Evolutionary conservation across 345 rosid species (phyloP), one percentile per base, ranked within the genome.

Genomic region (Corchorus capsularis): DNA sequence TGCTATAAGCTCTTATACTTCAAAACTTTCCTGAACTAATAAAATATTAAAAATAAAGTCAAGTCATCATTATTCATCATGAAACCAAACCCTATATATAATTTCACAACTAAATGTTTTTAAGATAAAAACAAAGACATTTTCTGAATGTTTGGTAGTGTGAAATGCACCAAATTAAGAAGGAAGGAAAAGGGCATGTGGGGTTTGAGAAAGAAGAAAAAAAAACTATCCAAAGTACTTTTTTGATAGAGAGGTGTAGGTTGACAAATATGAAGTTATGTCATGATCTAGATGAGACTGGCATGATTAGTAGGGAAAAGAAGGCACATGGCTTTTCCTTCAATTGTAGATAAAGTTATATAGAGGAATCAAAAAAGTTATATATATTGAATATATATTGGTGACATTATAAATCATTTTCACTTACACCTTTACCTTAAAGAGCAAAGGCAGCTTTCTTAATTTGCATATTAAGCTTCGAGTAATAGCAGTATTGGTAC

Each of bases 291-390:
- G 83, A 75, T 63, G 79, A 82, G 84, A 78, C 32, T 64, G 75
- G 80, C 66, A 77, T 83, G 56, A 81, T 81, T 74, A 69, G 77
- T 73, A 61, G 80, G 78, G 82, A 60, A 74, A 78, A 75, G 49
- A 57, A 74, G 37, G 87, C 87, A 86, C 86, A 84, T 86, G 86
- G 82, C 68, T 82, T 37, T 60, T 62, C 78, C 55, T 43, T 61
- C 9, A n/a, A 41, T 17, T 13, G 20, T 34, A 60, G 75, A 45
- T 63, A 86, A 86, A 75, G 78, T 74, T 32, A 63, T 27, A n/a
- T 68, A 73, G 67, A 67, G 84, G 86, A 73, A 77, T 20, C 12
- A 61, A 76, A 85, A 75, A 78, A 68, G 41, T n/a, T n/a, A n/a
- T n/a, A n/a, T n/a, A n/a, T n/a, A n/a, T n/a, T n/a, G n/a, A n/a